These are phyloP conservation scores for Phialophora verrucosa DNA, from an alignment of 2,329 filamentous ascomycete genomes.

Conservation along the genomic window DNA sequence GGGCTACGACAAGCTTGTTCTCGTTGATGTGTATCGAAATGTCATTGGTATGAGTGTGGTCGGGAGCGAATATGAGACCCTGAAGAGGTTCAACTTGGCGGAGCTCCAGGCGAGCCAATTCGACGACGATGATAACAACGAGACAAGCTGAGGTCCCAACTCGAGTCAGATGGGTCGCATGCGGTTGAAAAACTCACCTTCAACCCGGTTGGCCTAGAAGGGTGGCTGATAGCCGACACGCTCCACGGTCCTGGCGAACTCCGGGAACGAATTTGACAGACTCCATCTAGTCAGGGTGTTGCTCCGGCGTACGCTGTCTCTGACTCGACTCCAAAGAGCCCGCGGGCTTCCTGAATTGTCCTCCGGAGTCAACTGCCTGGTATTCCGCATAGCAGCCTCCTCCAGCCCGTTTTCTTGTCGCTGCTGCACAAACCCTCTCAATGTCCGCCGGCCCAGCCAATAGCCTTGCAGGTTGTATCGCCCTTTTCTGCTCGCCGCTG, in stretches of 20 bases:
- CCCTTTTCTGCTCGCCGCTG: neutral
- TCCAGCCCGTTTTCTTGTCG: neutral
- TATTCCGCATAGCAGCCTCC: neutral
- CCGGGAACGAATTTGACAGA: neutral
- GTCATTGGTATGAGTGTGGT: constrained; percentile 69
- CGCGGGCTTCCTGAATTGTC: neutral
- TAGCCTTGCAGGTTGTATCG: constrained; percentile 6
- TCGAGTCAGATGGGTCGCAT: neutral
- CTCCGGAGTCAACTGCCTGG: neutral
- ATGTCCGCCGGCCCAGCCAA: constrained; percentile 14
- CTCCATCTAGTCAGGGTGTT: neutral
- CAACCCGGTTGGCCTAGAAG: neutral
- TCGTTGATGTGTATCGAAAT: constrained; percentile 68
- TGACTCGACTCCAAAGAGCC: constrained; percentile 4
- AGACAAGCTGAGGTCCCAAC: neutral
- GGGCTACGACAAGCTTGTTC: constrained; percentile 64
- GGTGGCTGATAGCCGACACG: neutral
- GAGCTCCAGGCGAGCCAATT: constrained; percentile 58
- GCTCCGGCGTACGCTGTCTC: constrained; percentile 2
- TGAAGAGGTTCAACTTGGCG: constrained; percentile 68
- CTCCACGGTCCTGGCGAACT: constrained; percentile 1
- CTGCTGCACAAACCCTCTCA: constrained; percentile 11
- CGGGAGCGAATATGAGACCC: constrained; percentile 62
- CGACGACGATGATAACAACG: constrained; percentile 1
- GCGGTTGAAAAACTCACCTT: neutral